Evolutionary conservation across 2,329 filamentous ascomycete genomes (phyloP).

Genomic region (Calonectria pteridis): DNA sequence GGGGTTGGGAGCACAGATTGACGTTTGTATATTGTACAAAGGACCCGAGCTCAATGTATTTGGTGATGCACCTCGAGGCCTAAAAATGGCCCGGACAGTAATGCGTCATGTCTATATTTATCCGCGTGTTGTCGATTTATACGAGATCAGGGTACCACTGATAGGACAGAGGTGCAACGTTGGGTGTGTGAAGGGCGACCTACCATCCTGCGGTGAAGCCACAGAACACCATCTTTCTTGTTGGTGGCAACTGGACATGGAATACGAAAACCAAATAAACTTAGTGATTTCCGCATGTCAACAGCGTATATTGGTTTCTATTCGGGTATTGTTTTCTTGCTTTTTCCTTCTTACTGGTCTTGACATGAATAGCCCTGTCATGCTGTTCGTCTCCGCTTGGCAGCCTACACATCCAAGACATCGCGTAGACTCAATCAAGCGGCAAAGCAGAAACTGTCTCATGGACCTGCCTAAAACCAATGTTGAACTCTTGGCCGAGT

Average conservation of each 20-base stretch:
- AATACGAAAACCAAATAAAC: neutral
- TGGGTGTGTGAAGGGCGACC: neutral
- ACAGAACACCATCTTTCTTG: neutral
- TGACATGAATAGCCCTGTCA: neutral
- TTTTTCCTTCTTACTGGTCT: neutral
- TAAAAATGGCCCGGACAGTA: constrained; percentile 1
- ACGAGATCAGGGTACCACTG: neutral
- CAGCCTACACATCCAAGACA: neutral
- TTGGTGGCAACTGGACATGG: neutral
- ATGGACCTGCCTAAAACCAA: neutral
- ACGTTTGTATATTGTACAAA: neutral
- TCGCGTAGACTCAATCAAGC: neutral
- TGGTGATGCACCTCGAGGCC: neutral
- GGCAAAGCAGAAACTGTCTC: neutral
- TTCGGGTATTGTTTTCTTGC: neutral
- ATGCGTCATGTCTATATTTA: constrained; percentile 7
- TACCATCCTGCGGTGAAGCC: neutral
- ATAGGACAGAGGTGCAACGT: neutral
- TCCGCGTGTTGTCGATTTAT: neutral
- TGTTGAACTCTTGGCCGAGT: neutral
- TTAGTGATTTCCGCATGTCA: neutral
- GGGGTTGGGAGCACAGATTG: neutral
- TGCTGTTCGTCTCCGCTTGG: neutral
- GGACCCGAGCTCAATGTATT: neutral
- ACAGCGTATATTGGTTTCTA: neutral